These are phyloP conservation scores for Nicotiana otophora DNA, from an alignment of 257 asterid genomes.

Conservation along the genomic window DNA sequence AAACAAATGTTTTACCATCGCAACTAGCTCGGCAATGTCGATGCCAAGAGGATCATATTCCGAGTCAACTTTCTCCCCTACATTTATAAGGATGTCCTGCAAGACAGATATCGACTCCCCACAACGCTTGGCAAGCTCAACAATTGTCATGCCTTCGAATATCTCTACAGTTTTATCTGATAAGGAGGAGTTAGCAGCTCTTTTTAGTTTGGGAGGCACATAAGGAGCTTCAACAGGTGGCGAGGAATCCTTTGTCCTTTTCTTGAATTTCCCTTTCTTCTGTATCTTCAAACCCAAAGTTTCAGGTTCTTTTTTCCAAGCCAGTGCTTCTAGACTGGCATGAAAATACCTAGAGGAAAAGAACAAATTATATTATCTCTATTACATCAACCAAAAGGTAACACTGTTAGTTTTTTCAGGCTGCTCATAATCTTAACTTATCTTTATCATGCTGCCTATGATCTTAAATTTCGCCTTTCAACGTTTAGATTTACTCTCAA, in stretches of 20 bases:
- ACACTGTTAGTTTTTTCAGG: background rate
- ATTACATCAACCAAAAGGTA: background rate
- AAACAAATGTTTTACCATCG: constrained; percentile 58
- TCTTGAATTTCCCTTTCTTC: constrained; percentile 71
- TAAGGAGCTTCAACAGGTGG: constrained; percentile 74
- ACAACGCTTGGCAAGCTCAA: constrained; percentile 82
- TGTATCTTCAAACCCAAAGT: constrained; percentile 41
- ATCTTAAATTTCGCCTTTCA: background rate
- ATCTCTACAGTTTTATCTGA: constrained; percentile 69
- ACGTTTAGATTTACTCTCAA: background rate
- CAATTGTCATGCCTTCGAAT: constrained; percentile 80
- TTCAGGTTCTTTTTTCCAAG: constrained; percentile 34
- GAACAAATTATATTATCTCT: background rate
- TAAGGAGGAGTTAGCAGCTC: constrained; percentile 44
- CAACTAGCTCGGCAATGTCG: constrained; percentile 87
- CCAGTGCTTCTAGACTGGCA: constrained; percentile 55
- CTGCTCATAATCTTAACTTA: background rate
- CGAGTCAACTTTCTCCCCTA: constrained; percentile 86
- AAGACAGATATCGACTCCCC: constrained; percentile 57
- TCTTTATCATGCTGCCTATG: background rate
- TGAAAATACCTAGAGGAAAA: constrained; percentile 54
- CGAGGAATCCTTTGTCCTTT: constrained; percentile 43
- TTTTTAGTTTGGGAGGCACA: constrained; percentile 60
- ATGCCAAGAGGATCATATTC: constrained; percentile 72
- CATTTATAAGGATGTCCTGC: constrained; percentile 68